Base-by-base conservation (phyloP, 2,329 filamentous ascomycete genomes). In the Pseudogymnoascus sp. region DNA sequence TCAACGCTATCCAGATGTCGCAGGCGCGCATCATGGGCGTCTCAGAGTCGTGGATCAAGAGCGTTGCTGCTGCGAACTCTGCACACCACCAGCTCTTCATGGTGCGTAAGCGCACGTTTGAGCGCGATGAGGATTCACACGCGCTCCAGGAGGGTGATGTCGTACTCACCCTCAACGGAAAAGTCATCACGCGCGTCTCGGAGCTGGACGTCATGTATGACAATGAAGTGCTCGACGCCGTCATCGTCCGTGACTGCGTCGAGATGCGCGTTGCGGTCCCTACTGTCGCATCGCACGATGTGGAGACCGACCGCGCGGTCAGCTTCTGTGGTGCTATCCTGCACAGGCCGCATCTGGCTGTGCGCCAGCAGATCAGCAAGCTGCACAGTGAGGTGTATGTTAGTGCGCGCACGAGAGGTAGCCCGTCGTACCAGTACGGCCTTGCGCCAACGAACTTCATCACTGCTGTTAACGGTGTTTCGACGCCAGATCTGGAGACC, bases 121-220 rank as follows among this genome's bases (percentile, higher is more conserved):
- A 86, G 74, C 79, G 83, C 12, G 75, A 85, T 50, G 83, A 83
- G 20, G 82, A 79, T n/a, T 75, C 75, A n/a, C 79, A 81, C 57
- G 83, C 86, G 14, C 81, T 99, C 14, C 80, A 90, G 30, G 95
- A 99, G 76, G 92, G 92, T 58, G 94, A 99, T 71, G 88, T 99
- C 59, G 86, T 99, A 62, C 82, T 99, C 63, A 95, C 90, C 0
- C 78, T 99, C 54, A 97, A 97, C 73, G 90, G 84, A 67, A 90
- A 93, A 71, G 86, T 97, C 65, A 93, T 97, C 74, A 99, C 95
- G 0, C 87, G 90, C 57, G 92, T 97, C 61, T 89, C 88, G 0
- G 92, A 99, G 74, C 83, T 99, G 43, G 94, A 99, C 72, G 81
- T 97, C 67, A 97, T 97, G 94, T 99, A 99, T 76, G 87, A 89